Conservation (phyloP, 176 grass and related monocot species). For the Carex littledalei region DNA sequence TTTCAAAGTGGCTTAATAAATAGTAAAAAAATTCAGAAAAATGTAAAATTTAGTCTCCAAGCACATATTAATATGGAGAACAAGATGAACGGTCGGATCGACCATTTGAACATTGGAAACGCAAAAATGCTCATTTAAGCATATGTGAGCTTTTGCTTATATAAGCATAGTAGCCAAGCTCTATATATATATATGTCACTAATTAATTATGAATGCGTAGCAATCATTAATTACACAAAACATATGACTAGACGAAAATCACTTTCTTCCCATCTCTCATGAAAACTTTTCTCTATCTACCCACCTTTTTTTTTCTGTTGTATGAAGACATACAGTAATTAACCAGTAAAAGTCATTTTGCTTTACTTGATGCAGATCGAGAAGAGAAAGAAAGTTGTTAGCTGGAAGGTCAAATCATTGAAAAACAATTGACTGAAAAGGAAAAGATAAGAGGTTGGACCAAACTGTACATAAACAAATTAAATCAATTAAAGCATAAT, state of each 20-base stretch:
- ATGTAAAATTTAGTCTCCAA: too few species aligned
- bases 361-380: not conserved
- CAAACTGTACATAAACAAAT: not conserved
- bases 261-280: not conserved
- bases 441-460: not conserved
- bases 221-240: not conserved
- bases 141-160: too few species aligned
- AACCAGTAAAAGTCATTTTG: not conserved
- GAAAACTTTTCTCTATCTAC: not conserved
- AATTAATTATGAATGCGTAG: not conserved
- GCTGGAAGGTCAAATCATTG: not conserved
- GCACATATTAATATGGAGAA: too few species aligned
- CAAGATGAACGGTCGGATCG: too few species aligned
- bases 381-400: not conserved
- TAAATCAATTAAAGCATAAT: not conserved
- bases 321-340: not conserved
- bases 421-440: not conserved
- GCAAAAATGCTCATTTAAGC: too few species aligned
- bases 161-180: too few species aligned
- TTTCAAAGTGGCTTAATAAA: too few species aligned
- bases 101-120: too few species aligned
- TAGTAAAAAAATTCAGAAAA: too few species aligned
- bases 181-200: not conserved
- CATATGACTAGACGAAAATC: not conserved
- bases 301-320: not conserved